These are phyloP conservation scores for Leptosphaerulina australis DNA, from an alignment of 2,329 filamentous ascomycete genomes.

Conservation along the genomic window DNA sequence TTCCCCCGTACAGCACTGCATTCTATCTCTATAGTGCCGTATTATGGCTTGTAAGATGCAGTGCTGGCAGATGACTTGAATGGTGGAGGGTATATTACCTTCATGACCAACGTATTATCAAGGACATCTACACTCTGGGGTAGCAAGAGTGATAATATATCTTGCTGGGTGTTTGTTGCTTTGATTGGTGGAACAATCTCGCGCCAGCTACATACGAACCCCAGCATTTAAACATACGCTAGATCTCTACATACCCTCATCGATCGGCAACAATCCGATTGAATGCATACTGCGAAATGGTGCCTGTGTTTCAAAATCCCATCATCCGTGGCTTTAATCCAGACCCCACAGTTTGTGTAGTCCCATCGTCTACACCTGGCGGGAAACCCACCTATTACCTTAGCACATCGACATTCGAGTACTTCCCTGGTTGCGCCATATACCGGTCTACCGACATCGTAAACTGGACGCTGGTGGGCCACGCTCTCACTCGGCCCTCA, in stretches of 20 bases:
- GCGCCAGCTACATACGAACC: conserved; percentile 3
- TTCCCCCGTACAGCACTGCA: no score
- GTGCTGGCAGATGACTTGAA: no score
- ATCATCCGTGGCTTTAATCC: conserved; percentile 59
- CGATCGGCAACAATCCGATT: neutral
- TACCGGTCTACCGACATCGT: conserved; percentile 58
- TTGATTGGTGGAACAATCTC: conserved; percentile 17
- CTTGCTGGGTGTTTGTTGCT: no score
- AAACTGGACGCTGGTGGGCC: conserved; percentile 56
- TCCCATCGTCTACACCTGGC: conserved; percentile 4
- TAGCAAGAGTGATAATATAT: no score
- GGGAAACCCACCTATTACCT: conserved; percentile 14
- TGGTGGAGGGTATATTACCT: no score
- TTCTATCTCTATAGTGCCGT: no score
- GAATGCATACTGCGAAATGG: neutral
- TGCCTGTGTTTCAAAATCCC: conserved; percentile 46
- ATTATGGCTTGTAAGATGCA: no score
- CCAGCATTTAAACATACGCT: neutral
- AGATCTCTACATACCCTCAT: neutral
- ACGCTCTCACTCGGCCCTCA: conserved; percentile 44
- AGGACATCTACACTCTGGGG: no score
- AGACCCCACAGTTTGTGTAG: conserved; percentile 53
- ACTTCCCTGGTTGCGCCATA: conserved; percentile 59
- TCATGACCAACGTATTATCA: no score
- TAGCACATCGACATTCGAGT: conserved; percentile 58